These are phyloP conservation scores for Brassica nigra DNA, from an alignment of 345 rosid genomes.

Conservation along the genomic window DNA sequence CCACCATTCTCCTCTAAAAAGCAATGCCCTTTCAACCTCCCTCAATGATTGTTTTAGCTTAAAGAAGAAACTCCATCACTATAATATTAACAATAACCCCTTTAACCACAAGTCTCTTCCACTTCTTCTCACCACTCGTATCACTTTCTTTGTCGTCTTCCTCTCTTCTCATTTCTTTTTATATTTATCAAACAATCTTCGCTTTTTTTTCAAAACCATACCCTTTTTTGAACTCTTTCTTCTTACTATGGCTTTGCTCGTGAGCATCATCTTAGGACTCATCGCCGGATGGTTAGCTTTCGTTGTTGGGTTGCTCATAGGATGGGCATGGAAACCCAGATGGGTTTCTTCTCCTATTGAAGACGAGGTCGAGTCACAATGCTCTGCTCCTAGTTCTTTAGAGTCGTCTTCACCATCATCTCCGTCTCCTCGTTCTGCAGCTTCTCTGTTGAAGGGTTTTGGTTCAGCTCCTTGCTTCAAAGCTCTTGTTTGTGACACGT, in stretches of 20 bases:
- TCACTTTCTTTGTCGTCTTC: conserved; percentile 40
- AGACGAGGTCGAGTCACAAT: conserved; percentile 24
- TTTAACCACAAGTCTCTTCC: conserved; percentile 6
- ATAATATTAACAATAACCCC: background rate
- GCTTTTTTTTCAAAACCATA: background rate
- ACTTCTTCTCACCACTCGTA: conserved; percentile 27
- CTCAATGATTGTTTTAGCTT: conserved; percentile 27
- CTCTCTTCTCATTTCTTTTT: conserved; percentile 5
- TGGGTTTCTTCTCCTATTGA: conserved; percentile 41
- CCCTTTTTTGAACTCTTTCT: conserved; percentile 3
- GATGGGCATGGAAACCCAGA: conserved; percentile 74
- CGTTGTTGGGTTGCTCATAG: conserved; percentile 55
- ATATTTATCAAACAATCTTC: conserved; percentile 25
- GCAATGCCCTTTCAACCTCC: conserved; percentile 18
- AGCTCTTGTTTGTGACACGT: conserved; percentile 40
- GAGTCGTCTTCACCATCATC: conserved; percentile 41
- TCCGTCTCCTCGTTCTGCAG: conserved; percentile 28
- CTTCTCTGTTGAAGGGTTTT: conserved; percentile 46
- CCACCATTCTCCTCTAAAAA: conserved; percentile 37
- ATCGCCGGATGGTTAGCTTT: conserved; percentile 53
- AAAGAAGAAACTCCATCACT: background rate
- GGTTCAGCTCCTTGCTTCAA: conserved; percentile 50
- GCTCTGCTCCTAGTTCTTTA: conserved; percentile 40
- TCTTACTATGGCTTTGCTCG: conserved; percentile 39
- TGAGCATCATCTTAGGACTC: conserved; percentile 35